Base-by-base conservation (phyloP, 805 yeast species). In the Suhomyces emberorum region DNA sequence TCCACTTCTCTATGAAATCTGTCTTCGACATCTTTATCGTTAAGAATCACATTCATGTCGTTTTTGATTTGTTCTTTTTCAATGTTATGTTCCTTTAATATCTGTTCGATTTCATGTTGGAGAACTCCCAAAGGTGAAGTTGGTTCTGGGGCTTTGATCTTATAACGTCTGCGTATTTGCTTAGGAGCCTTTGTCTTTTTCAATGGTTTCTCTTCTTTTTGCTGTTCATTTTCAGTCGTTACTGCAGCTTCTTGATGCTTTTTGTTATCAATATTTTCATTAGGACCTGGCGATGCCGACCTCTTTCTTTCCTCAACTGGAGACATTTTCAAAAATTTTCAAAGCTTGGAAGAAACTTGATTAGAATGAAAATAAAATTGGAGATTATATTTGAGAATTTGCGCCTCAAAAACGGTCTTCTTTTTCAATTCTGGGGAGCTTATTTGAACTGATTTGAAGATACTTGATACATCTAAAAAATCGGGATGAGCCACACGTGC, bases 121-220 rank as follows among this genome's bases (percentile, higher is more conserved):
- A 91, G 69, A 5, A 87, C 84, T 6, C 97, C 97, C 25, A 79
- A 62, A 6, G 95, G 87, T 1, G 93, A 75, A 0, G 95, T 85
- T 21, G 83, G 74, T 42, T 88, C 97, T 9, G 74, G 71, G 7
- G 72, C 74, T 48, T 81, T 81, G 21, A 74, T 64, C 54, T 75
- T 78, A 51, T 80, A 83, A 51, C 76, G 77, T 53, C 77, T 74
- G 40, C 49, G 61, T 35, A 39, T 41, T 25, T 49, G 51, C 35
- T 57, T 61, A 10, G 51, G 30, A 15, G 30, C 22, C 18, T 34
- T 30, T n/a, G 25, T 4, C 8, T 15, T 18, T 20, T 30, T 26
- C 18, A 18, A 16, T 14, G 29, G 29, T 26, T 26, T 15, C 10
- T 26, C 29, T 10, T 12, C 17, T 6, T 6, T 26, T 14, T 15